These are phyloP conservation scores for Jatropha podagrica DNA, from an alignment of 441 rosid species.

Conservation along the genomic window DNA sequence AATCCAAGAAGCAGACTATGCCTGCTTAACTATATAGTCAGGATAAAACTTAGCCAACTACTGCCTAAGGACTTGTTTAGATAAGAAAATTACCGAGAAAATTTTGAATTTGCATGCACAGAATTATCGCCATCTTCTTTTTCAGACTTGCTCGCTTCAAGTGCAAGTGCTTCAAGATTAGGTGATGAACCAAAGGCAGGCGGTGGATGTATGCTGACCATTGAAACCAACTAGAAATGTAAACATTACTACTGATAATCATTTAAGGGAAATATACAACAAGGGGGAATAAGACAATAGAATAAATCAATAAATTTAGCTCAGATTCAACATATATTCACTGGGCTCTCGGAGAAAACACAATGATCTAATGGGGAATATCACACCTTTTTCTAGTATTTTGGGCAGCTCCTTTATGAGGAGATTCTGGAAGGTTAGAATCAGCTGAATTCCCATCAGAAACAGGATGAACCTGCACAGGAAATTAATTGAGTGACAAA, in stretches of 20 bases:
- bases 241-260: constrained; percentile 18
- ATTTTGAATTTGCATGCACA: constrained; percentile 64
- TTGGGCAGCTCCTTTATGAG: constrained; percentile 30
- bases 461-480: constrained; percentile 63
- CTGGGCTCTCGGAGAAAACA: constrained; percentile 2
- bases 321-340: background rate
- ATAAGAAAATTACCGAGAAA: constrained; percentile 52
- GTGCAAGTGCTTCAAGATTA: constrained; percentile 64
- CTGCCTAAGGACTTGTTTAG: background rate
- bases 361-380: constrained; percentile 11
- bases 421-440: constrained; percentile 38
- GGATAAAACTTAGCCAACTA: background rate
- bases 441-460: constrained; percentile 42
- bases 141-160: constrained; percentile 45
- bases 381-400: constrained; percentile 50
- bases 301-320: background rate
- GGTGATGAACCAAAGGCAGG: constrained; percentile 92
- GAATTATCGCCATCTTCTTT: constrained; percentile 62
- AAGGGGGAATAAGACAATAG: background rate
- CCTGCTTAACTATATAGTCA: background rate
- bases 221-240: constrained; percentile 27
- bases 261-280: constrained; percentile 1
- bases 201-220: constrained; percentile 78
- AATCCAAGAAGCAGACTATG: background rate
- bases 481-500: constrained; percentile 27